Evolutionary conservation across 1,284 basidiomycete species (phyloP).

Genomic region (Leccinum pseudoinsigne): DNA sequence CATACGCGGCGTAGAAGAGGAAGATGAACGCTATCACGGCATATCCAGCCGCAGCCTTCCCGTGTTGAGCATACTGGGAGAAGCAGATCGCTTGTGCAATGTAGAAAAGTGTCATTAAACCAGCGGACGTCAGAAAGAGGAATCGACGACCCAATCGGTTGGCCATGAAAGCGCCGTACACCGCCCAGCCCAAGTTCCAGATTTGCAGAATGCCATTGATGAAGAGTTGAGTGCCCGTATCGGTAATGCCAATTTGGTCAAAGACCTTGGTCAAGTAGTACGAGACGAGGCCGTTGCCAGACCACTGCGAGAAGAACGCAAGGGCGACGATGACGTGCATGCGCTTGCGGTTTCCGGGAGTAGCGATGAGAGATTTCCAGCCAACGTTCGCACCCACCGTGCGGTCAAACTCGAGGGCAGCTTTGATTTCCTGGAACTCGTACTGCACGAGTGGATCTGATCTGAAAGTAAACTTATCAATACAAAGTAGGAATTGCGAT

Average conservation of each 20-base stretch:
- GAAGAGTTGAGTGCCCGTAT: slow-evolving; percentile 58
- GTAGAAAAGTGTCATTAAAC: slow-evolving; percentile 74
- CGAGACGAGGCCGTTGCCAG: slow-evolving; percentile 72
- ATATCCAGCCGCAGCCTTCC: slow-evolving; percentile 49
- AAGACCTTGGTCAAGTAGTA: slow-evolving; percentile 78
- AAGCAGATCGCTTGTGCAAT: slow-evolving; percentile 71
- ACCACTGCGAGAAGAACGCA: slow-evolving; percentile 77
- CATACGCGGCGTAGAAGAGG: slow-evolving; percentile 69
- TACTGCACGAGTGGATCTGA: slow-evolving; percentile 71
- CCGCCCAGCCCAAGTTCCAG: slow-evolving; percentile 70
- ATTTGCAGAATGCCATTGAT: slow-evolving; percentile 77
- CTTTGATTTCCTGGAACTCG: slow-evolving; percentile 77
- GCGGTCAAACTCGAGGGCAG: slow-evolving; percentile 66
- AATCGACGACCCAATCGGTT: slow-evolving; percentile 61
- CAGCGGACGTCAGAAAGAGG: slow-evolving; percentile 63
- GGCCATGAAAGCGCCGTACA: slow-evolving; percentile 55
- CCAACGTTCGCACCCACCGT: slow-evolving; percentile 53
- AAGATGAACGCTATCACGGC: slow-evolving; percentile 78
- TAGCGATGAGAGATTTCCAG: slow-evolving; percentile 59
- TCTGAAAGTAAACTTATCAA: slow-evolving; percentile 27
- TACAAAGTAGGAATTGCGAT: neutral
- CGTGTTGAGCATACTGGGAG: slow-evolving; percentile 54
- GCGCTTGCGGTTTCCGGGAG: slow-evolving; percentile 65
- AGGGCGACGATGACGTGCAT: slow-evolving; percentile 68
- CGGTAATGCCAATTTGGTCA: slow-evolving; percentile 69